Percentiles rank a stretch among this genome's conserved stretches.
These are phyloP conservation scores for Phytophthora foliorum DNA, from an alignment of 352 stramenopile species.

Conservation along the genomic window DNA sequence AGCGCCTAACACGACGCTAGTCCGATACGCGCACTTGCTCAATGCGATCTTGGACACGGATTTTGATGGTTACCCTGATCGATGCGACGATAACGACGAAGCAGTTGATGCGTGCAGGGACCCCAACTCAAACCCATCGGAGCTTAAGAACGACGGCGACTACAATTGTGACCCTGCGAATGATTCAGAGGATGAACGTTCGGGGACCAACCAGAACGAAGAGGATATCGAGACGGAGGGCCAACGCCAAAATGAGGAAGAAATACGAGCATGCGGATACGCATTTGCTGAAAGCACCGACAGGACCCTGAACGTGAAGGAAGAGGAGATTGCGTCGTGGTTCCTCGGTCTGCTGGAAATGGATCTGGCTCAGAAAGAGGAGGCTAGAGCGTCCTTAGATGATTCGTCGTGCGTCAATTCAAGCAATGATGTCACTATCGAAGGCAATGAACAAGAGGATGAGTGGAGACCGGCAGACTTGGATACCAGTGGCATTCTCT, in stretches of 20 bases:
- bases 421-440: slow-evolving; percentile 7
- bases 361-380: slow-evolving; percentile 58
- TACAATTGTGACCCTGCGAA: slow-evolving; percentile 9
- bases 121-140: not conserved
- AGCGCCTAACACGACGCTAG: slow-evolving; percentile 73
- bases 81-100: slow-evolving; percentile 26
- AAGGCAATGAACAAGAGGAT: slow-evolving; percentile 46
- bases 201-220: slow-evolving; percentile 37
- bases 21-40: slow-evolving; percentile 65
- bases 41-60: slow-evolving; percentile 78
- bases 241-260: slow-evolving; percentile 35
- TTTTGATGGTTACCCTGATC: slow-evolving; percentile 58
- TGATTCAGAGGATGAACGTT: not conserved
- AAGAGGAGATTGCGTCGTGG: slow-evolving; percentile 77
- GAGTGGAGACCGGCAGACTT: slow-evolving; percentile 74
- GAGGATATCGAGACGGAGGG: slow-evolving; percentile 24
- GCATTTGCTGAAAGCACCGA: slow-evolving; percentile 32
- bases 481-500: slow-evolving; percentile 77
- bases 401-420: slow-evolving; percentile 6
- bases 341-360: slow-evolving; percentile 74
- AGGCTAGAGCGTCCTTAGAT: slow-evolving; percentile 22
- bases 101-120: not conserved
- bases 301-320: slow-evolving; percentile 57
- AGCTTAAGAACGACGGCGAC: not conserved
- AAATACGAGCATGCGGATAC: slow-evolving; percentile 25